Conservation (phyloP, 805 yeast species). For the Teunomyces aglyptinius region DNA sequence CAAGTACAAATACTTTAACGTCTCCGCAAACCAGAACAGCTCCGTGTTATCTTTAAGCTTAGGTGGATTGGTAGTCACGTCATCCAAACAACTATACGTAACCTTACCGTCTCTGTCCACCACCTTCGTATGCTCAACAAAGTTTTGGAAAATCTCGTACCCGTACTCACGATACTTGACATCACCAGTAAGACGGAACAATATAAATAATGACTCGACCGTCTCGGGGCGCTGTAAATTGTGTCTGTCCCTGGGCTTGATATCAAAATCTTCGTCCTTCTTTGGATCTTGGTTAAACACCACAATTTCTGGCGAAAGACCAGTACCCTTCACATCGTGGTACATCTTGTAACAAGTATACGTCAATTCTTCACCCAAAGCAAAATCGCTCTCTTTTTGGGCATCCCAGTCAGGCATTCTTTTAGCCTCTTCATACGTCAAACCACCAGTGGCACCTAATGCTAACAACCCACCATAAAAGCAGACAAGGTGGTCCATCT, state of each 20-base stretch:
- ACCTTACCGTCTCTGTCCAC: slow-evolving; percentile 39
- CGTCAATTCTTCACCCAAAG: slow-evolving; percentile 70
- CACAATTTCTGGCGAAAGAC: slow-evolving; percentile 85
- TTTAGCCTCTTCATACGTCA: slow-evolving; percentile 53
- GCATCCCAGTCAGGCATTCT: slow-evolving; percentile 55
- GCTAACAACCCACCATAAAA: slow-evolving; percentile 88
- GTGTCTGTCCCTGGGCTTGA: slow-evolving; percentile 73
- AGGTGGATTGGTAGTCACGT: slow-evolving; percentile 60
- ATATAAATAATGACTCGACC: slow-evolving; percentile 79
- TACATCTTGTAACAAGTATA: slow-evolving; percentile 85
- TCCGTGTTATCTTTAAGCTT: slow-evolving; percentile 70
- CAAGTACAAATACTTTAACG: slow-evolving; percentile 79
- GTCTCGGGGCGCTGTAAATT: slow-evolving; percentile 93
- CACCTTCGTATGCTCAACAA: slow-evolving; percentile 57
- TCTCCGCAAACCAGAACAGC: slow-evolving; percentile 92
- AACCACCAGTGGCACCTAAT: slow-evolving; percentile 84
- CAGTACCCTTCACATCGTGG: slow-evolving; percentile 59
- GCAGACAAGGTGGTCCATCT: slow-evolving; percentile 93
- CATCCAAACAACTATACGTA: slow-evolving; percentile 62
- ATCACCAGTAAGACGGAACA: slow-evolving; percentile 79
- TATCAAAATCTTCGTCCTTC: slow-evolving; percentile 54
- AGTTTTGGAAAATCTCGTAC: slow-evolving; percentile 75
- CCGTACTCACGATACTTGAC: slow-evolving; percentile 86
- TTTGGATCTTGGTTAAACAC: slow-evolving; percentile 63
- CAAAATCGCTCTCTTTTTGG: slow-evolving; percentile 59